Base-by-base conservation (phyloP, 2,329 filamentous ascomycete genomes). In the Pyricularia sp. region DNA sequence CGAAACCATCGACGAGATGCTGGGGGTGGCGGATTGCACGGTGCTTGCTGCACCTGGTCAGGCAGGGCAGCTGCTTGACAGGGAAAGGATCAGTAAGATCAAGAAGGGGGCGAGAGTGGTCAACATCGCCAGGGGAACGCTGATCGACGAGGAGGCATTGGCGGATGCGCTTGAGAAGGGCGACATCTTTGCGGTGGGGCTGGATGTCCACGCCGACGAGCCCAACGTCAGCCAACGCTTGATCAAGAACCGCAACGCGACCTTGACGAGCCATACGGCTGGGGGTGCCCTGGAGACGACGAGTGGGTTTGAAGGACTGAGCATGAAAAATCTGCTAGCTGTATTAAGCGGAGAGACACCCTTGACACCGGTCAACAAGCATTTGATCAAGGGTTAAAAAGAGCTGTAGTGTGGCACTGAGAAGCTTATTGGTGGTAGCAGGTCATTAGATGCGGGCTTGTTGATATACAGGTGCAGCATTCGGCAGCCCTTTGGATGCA, bases 191-290 rank as follows among this genome's bases (percentile, higher is more conserved):
- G 79, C 81, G 3, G 83, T 81, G 1, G 84, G 82, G 0, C 72
- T 86, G 55, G 85, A 86, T 74, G 84, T 87, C 14, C 82, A 84
- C 74, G 81, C 83, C 65, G 71, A 82, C 73, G 85, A 87, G 73
- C 85, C 84, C 1, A 61, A 74, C 68, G 81, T 81, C 31, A 80
- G 80, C 71, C 73, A 74, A 25, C 76, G 78, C 42, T 72, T 85
- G 63, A 69, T 70, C 1, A 71, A 69, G 20, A 70, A 71, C 42
- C 69, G 73, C 4, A 75, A 78, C 31, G 80, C 79, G 0, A 82
- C 81, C 65, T 75, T 87, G 58, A 82, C 85, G 20, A 80, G 80
- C 25, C 85, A 87, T 75, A 86, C 83, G 68, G 85, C 84, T 1
- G 85, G 85, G 0, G 83, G 84, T 2, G 84, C 83, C 12, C 77